Evolutionary conservation across 2,329 filamentous ascomycete genomes (phyloP), one percentile per base, ranked within the genome.

Genomic region (Colletotrichum horii): DNA sequence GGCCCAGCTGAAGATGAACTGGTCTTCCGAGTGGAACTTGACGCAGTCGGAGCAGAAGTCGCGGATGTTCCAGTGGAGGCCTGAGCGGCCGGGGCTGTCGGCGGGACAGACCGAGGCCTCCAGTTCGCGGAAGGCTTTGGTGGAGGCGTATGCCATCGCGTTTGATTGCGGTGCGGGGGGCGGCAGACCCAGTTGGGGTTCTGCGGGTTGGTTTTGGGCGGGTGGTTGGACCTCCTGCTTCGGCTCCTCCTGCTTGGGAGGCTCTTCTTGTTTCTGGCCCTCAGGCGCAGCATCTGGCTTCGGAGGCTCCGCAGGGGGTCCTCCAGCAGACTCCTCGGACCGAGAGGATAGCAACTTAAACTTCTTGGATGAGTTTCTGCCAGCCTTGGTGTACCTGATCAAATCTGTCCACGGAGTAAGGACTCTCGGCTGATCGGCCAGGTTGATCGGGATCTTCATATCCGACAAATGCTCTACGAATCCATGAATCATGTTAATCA

Each of bases 371-470:
- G 61, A 64, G 32, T 43, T 64, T 22, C 74, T 82, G 8, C 81
- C 85, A 24, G 80, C 77, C 34, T 80, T 77, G 19, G 77, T 80
- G 7, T 82, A 78, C 52, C 81, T 72, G 75, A 24, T 82, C 78
- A 19, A 87, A 73, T 94, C 91, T 72, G 94, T 92, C 85, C 93
- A 92, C 0, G 94, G 92, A 2, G 94, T 88, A 4, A 96, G 88
- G 2, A 96, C 91, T 52, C 94, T 89, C 2, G 94, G 94, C 79
- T 95, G 91, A 74, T 95, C 93, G 79, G 94, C 91, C 24, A 94
- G 88, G 81, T 98, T 98, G 85, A 98, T 94, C 0, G 94, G 94
- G 24, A 98, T 84, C 77, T 95, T 92, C 94, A 98, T 96, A 77
- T 96, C 91, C 1, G 95, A 95, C 16, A 98, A 87, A 80, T 94